Evolutionary conservation across 1,139 yeast species (phyloP).

Genomic region (Arxiozyma slooffiae): DNA sequence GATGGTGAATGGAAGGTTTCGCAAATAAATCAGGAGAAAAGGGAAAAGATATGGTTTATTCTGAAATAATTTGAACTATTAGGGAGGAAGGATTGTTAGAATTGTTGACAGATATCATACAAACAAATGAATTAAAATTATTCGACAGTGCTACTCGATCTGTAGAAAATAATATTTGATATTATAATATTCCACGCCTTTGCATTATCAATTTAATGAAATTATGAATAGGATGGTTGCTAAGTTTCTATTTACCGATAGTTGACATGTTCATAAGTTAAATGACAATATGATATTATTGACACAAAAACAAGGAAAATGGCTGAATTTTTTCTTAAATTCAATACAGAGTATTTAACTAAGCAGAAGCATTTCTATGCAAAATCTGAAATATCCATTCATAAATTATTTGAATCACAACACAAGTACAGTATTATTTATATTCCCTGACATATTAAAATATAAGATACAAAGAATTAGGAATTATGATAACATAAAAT

Average conservation of each 20-base stretch:
- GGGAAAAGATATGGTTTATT: neutral
- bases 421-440: conserved; percentile 44
- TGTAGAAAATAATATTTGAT: conserved; percentile 24
- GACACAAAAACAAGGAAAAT: conserved; percentile 23
- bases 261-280: conserved; percentile 14
- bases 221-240: conserved; percentile 15
- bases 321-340: conserved; percentile 26
- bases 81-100: neutral
- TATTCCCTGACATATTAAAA: conserved; percentile 13
- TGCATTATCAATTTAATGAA: conserved; percentile 16
- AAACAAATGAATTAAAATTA: conserved; percentile 6
- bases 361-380: conserved; percentile 23
- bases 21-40: neutral
- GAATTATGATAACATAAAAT: conserved; percentile 6
- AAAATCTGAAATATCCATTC: conserved; percentile 14
- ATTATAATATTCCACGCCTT: conserved; percentile 9
- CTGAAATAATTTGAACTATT: neutral
- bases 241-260: conserved; percentile 18
- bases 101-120: neutral
- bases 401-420: conserved; percentile 36
- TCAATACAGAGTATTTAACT: conserved; percentile 7
- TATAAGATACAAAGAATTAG: neutral
- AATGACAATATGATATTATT: conserved; percentile 13
- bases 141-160: conserved; percentile 17
- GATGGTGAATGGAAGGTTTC: neutral